phyloP scores from a whole-genome alignment of 495 filamentous ascomycete species.

The Aspergillus funiculosus region DNA sequence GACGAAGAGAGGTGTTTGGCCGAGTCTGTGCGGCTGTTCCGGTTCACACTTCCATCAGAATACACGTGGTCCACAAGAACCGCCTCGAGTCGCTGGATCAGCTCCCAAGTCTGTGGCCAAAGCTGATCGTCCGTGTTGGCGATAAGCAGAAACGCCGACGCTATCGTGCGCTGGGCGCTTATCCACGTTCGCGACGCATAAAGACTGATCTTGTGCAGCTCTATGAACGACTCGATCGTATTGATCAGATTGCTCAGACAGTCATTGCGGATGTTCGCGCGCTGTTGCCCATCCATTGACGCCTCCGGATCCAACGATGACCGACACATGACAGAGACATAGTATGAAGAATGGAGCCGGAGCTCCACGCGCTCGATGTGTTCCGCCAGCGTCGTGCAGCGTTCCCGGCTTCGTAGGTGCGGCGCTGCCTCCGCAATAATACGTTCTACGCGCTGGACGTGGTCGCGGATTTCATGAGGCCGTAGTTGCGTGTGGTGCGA shows the following conservation, averaged over 20 bases:
- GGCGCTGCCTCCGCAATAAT: slow-evolving; percentile 47
- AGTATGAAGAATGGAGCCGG: slow-evolving; percentile 54
- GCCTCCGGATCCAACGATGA: slow-evolving; percentile 47
- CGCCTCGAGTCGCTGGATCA: slow-evolving; percentile 36
- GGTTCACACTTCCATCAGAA: slow-evolving; percentile 27
- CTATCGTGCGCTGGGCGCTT: slow-evolving; percentile 43
- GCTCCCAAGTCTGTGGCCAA: slow-evolving; percentile 29
- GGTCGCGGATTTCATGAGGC: slow-evolving; percentile 44
- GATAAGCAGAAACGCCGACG: slow-evolving; percentile 42
- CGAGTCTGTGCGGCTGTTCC: slow-evolving; percentile 34
- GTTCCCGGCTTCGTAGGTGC: slow-evolving; percentile 45
- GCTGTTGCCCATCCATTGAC: slow-evolving; percentile 28
- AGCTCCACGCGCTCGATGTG: slow-evolving; percentile 52
- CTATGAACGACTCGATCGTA: slow-evolving; percentile 43
- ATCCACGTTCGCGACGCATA: slow-evolving; percentile 45
- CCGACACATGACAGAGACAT: slow-evolving; percentile 53
- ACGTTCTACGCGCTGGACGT: slow-evolving; percentile 46
- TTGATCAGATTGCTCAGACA: slow-evolving; percentile 37
- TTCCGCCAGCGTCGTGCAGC: slow-evolving; percentile 44
- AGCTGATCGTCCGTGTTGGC: slow-evolving; percentile 36
- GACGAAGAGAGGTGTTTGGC: slow-evolving; percentile 38
- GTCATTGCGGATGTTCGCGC: slow-evolving; percentile 38
- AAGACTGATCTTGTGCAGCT: slow-evolving; percentile 37
- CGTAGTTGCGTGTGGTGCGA: slow-evolving; percentile 34
- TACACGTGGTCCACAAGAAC: slow-evolving; percentile 41